phyloP scores from a whole-genome alignment of 495 filamentous ascomycete genomes.

The Astrothelium subdiscretum region DNA sequence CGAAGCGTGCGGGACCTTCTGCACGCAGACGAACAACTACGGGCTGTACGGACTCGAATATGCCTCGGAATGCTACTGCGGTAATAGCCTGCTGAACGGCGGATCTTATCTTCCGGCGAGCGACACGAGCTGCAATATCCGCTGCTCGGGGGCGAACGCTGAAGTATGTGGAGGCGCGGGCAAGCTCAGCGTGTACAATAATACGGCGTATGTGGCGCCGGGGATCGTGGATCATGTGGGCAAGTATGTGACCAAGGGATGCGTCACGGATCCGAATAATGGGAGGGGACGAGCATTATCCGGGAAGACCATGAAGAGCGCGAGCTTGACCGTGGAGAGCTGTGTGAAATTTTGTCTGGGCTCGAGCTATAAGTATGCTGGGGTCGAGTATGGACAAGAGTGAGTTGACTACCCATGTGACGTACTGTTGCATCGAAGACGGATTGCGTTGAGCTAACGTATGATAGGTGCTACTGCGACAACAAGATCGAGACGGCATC shows the following conservation, averaged over 20 bases:
- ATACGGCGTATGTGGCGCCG: constrained; percentile 9
- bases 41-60: constrained; percentile 16
- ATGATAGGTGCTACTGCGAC: neutral
- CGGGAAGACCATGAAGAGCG: constrained; percentile 5
- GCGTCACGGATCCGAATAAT: constrained; percentile 11
- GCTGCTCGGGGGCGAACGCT: constrained; percentile 6
- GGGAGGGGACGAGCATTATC: constrained; percentile 9
- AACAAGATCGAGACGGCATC: constrained; percentile 2
- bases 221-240: constrained; percentile 3
- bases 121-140: constrained; percentile 9
- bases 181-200: constrained; percentile 15
- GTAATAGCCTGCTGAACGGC: constrained; percentile 9
- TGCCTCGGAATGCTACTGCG: constrained; percentile 15
- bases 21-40: constrained; percentile 4
- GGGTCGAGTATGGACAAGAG: constrained; percentile 14
- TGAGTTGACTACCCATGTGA: neutral
- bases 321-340: constrained; percentile 28
- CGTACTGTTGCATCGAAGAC: neutral
- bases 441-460: neutral
- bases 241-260: constrained; percentile 8
- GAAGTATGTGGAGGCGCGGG: constrained; percentile 15
- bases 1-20: constrained; percentile 9
- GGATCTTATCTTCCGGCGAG: constrained; percentile 1
- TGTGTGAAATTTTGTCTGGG: constrained; percentile 30
- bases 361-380: constrained; percentile 21